A percentile compares a stretch with the other conserved stretches of the same genome.
These are phyloP conservation scores for Saururus chinensis DNA, from an alignment of 164 flowering plant genomes.

Conservation along the genomic window DNA sequence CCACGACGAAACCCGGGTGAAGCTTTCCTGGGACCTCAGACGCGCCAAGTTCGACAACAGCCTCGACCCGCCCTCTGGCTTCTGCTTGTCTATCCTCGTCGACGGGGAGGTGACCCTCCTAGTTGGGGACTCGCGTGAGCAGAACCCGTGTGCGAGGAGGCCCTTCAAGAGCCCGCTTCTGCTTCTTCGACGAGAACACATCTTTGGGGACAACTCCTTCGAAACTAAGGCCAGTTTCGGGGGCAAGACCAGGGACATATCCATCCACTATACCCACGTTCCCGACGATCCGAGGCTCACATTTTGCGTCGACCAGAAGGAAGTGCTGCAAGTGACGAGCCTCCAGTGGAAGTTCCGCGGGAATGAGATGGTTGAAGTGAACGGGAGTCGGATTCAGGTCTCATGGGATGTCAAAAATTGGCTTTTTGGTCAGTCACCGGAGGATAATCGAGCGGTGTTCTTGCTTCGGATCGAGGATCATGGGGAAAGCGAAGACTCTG, in stretches of 20 bases:
- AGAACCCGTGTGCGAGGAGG: slow-evolving; percentile 11
- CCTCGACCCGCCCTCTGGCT: slow-evolving; percentile 62
- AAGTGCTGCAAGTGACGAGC: slow-evolving; percentile 47
- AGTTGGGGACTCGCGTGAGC: slow-evolving; percentile 33
- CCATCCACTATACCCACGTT: slow-evolving; percentile 30
- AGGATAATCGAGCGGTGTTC: slow-evolving; percentile 51
- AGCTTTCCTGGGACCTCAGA: slow-evolving; percentile 52
- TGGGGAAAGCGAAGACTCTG: slow-evolving; percentile 1
- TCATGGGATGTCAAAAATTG: slow-evolving; percentile 88
- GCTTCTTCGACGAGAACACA: slow-evolving; percentile 51
- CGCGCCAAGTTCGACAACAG: slow-evolving; percentile 45
- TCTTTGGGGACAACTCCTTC: slow-evolving; percentile 40
- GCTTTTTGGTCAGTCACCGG: slow-evolving; percentile 37
- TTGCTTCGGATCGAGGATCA: slow-evolving; percentile 48
- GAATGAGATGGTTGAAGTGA: slow-evolving; percentile 54
- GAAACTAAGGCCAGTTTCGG: slow-evolving; percentile 47
- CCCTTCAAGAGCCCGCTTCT: slow-evolving; percentile 14
- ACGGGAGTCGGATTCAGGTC: slow-evolving; percentile 44
- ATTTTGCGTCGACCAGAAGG: slow-evolving; percentile 29
- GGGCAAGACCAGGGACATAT: slow-evolving; percentile 37
- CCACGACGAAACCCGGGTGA: slow-evolving; percentile 15
- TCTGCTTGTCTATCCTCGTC: slow-evolving; percentile 41
- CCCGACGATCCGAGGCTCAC: slow-evolving; percentile 24
- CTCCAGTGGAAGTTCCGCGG: slow-evolving; percentile 85
- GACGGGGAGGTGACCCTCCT: slow-evolving; percentile 43